Evolutionary conservation across 208 protist species (phyloP).

Genomic region (Phytomonas sp.): DNA sequence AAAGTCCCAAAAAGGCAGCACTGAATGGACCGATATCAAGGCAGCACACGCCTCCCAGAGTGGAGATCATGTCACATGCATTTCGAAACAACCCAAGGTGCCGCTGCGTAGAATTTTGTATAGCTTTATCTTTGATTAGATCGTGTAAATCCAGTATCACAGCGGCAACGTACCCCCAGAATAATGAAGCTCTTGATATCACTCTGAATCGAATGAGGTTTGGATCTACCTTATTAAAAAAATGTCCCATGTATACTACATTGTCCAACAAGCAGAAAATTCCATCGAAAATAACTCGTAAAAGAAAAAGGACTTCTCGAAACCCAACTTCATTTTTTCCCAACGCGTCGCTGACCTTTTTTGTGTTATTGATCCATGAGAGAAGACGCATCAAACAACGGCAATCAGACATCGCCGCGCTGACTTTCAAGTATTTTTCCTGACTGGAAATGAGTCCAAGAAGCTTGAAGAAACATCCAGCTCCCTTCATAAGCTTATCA

Average conservation of each 20-base stretch:
- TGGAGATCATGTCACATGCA: constrained; percentile 60
- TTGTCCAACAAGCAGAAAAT: constrained; percentile 80
- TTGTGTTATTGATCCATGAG: constrained; percentile 59
- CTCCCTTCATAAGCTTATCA: constrained; percentile 78
- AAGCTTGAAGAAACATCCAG: constrained; percentile 62
- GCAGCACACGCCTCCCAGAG: constrained; percentile 37
- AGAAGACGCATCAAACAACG: constrained; percentile 59
- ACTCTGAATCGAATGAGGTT: constrained; percentile 23
- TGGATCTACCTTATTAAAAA: constrained; percentile 22
- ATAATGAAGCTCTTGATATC: constrained; percentile 44
- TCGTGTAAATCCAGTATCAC: constrained; percentile 56
- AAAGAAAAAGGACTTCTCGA: constrained; percentile 51
- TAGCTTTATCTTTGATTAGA: constrained; percentile 24
- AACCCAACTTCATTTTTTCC: constrained; percentile 30
- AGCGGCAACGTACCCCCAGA: constrained; percentile 56
- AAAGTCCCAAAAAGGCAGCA: constrained; percentile 36
- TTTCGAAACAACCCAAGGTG: constrained; percentile 52
- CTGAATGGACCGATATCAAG: constrained; percentile 35
- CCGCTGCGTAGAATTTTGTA: constrained; percentile 24
- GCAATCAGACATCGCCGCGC: constrained; percentile 48
- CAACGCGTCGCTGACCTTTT: constrained; percentile 44
- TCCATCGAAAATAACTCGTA: constrained; percentile 59
- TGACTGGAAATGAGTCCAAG: constrained; percentile 27
- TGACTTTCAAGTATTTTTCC: constrained; percentile 36
- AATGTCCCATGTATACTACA: constrained; percentile 53